phyloP scores from a whole-genome alignment of 73 alveolate genomes.

The Paraurostyla sp. region DNA sequence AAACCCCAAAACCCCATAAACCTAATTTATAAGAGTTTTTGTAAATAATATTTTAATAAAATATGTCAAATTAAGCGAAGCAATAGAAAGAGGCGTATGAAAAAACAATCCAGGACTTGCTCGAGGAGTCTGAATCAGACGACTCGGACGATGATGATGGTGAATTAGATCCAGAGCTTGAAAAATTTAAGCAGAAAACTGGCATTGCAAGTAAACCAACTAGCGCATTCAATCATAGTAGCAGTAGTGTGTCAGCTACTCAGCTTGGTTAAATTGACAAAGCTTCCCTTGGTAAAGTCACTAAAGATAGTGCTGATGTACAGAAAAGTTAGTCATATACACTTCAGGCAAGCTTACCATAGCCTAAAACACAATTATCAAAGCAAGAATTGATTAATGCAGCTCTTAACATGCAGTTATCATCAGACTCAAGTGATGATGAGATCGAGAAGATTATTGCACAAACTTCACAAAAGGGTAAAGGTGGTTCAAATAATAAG shows the following conservation, averaged over 20 bases:
- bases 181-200: background rate
- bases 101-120: background rate
- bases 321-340: background rate
- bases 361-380: background rate
- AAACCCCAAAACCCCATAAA: no score
- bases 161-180: background rate
- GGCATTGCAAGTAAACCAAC: background rate
- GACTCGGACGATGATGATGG: constrained; percentile 14
- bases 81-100: background rate
- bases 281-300: background rate
- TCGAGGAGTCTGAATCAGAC: constrained; percentile 35
- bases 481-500: background rate
- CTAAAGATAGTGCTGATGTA: background rate
- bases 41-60: no score
- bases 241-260: background rate
- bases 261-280: background rate
- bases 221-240: background rate
- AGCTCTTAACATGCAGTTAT: background rate
- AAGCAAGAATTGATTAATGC: constrained; percentile 17
- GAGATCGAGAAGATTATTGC: background rate
- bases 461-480: background rate
- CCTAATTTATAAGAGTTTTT: no score
- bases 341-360: background rate
- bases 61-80: background rate
- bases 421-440: constrained; percentile 36